Conservation (phyloP, 202 grass and related monocot species). For the Elaeis oleifera region DNA sequence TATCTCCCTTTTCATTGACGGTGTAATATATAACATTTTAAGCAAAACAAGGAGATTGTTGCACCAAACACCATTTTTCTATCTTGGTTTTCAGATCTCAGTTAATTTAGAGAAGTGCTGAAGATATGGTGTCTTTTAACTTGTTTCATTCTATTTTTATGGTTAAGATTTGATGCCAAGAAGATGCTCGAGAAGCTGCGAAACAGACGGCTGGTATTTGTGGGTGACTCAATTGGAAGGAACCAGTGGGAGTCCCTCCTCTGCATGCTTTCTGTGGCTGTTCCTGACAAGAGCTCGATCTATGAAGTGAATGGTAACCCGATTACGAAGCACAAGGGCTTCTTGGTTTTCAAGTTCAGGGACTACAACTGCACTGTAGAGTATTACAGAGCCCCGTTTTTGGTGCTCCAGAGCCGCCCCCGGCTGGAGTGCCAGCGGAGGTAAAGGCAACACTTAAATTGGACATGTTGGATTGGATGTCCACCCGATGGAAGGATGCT, state of each 20-base stretch:
- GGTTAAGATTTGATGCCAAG: constrained; percentile 56
- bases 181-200: constrained; percentile 62
- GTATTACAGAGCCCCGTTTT: constrained; percentile 83
- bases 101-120: no score
- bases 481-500: constrained; percentile 58
- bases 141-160: background rate
- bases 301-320: constrained; percentile 75
- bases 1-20: no score
- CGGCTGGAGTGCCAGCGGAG: constrained; percentile 30
- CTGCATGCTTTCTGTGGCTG: constrained; percentile 59
- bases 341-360: constrained; percentile 72
- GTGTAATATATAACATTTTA: no score
- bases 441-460: constrained; percentile 54
- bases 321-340: constrained; percentile 87
- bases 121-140: no score
- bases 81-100: no score
- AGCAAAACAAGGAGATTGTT: no score
- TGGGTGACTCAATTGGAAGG: constrained; percentile 81
- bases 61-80: no score
- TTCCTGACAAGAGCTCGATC: constrained; percentile 51
- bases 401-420: constrained; percentile 58
- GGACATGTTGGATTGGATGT: constrained; percentile 70
- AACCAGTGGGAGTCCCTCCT: constrained; percentile 97
- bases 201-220: constrained; percentile 68
- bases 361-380: constrained; percentile 92